phyloP scores from a whole-genome alignment of 768 basidiomycete species.

The Russula griseocarnosa region DNA sequence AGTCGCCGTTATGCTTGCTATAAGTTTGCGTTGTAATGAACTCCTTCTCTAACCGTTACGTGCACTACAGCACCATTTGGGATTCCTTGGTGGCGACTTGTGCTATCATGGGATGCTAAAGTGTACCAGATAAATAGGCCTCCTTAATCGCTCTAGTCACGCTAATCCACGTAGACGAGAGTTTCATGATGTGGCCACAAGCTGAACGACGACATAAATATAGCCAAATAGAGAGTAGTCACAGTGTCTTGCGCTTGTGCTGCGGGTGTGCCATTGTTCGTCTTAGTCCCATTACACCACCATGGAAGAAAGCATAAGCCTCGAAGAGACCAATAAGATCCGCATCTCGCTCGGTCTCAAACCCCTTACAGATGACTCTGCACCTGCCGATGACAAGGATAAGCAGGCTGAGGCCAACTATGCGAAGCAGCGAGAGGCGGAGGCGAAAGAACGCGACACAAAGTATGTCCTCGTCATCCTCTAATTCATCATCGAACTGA shows the following conservation, averaged over 20 bases:
- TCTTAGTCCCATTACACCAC: neutral
- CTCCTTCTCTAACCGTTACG: slow-evolving; percentile 37
- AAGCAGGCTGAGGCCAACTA: slow-evolving; percentile 87
- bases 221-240: slow-evolving; percentile 5
- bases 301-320: slow-evolving; percentile 84
- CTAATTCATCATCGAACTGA: slow-evolving; percentile 26
- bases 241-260: neutral
- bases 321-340: slow-evolving; percentile 95
- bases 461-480: slow-evolving; percentile 49
- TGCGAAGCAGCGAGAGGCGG: slow-evolving; percentile 61
- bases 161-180: slow-evolving; percentile 62
- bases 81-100: slow-evolving; percentile 51
- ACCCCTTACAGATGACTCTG: slow-evolving; percentile 80
- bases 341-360: slow-evolving; percentile 91
- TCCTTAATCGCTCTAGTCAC: slow-evolving; percentile 84
- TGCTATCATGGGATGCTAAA: slow-evolving; percentile 46
- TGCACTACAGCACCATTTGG: slow-evolving; percentile 46
- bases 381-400: slow-evolving; percentile 68
- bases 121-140: slow-evolving; percentile 56
- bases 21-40: neutral
- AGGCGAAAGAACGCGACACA: slow-evolving; percentile 65
- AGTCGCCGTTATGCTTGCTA: neutral
- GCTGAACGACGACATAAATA: slow-evolving; percentile 6
- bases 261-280: neutral
- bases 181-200: slow-evolving; percentile 85